phyloP scores from a whole-genome alignment of 2,329 filamentous ascomycete genomes.

The Claviceps fusiformis region DNA sequence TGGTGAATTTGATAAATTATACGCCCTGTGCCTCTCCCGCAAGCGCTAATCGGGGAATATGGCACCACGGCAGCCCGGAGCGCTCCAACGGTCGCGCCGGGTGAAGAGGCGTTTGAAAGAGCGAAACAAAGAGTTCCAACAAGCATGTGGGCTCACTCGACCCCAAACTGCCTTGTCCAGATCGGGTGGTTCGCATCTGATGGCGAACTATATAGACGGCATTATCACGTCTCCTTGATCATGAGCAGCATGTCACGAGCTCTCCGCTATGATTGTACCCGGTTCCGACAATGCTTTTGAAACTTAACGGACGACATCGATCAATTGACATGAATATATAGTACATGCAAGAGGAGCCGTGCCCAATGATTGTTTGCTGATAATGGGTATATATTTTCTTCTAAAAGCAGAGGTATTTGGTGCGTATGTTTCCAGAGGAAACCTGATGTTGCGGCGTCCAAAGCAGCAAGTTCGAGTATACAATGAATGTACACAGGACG shows the following conservation, averaged over 20 bases:
- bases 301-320: background rate
- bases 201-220: background rate
- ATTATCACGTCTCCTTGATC: background rate
- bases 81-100: background rate
- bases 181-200: background rate
- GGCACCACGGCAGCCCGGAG: background rate
- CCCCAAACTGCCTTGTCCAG: background rate
- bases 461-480: background rate
- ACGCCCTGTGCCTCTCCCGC: slow-evolving; percentile 5
- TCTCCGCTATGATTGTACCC: background rate
- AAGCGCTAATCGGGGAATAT: background rate
- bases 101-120: background rate
- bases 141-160: background rate
- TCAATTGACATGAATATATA: background rate
- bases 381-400: background rate
- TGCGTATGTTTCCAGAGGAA: background rate
- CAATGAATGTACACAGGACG: background rate
- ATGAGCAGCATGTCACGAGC: background rate
- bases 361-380: background rate
- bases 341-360: background rate
- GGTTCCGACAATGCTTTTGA: background rate
- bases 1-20: background rate
- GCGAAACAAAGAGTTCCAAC: background rate
- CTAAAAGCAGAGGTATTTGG: background rate
- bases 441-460: background rate